Conservation (phyloP, 768 basidiomycete species). For the Podaxis sp. region DNA sequence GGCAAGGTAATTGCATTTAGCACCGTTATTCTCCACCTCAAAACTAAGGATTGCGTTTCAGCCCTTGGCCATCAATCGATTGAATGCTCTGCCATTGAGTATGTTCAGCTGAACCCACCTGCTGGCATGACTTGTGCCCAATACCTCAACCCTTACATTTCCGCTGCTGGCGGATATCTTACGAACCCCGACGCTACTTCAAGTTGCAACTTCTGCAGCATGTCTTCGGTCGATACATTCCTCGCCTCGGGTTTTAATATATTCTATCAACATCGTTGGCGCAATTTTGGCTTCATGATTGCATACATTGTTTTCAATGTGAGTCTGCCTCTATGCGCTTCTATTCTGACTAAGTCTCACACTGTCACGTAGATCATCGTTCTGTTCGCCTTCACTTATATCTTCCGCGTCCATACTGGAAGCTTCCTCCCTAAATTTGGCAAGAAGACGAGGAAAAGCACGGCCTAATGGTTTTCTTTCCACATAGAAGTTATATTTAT, state of each 20-base stretch:
- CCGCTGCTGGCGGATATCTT: conserved; percentile 50
- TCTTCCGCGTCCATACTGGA: conserved; percentile 42
- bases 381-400: conserved; percentile 42
- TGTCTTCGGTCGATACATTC: conserved; percentile 56
- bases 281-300: conserved; percentile 49
- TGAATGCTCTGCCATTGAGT: conserved; percentile 48
- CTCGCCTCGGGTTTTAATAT: conserved; percentile 49
- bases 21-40: conserved; percentile 28
- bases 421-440: conserved; percentile 23
- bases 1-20: conserved; percentile 39
- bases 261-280: conserved; percentile 48
- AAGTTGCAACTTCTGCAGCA: conserved; percentile 58
- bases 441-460: conserved; percentile 17
- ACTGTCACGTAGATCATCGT: conserved; percentile 27
- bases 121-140: conserved; percentile 45
- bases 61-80: conserved; percentile 39
- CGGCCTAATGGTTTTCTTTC: conserved; percentile 3
- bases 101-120: conserved; percentile 49
- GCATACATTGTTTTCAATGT: conserved; percentile 48
- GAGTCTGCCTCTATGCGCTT: conserved; percentile 18
- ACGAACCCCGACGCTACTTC: conserved; percentile 46
- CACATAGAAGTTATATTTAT: background rate
- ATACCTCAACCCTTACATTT: conserved; percentile 50
- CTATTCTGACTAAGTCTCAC: background rate
- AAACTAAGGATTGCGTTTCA: conserved; percentile 13